phyloP scores from a whole-genome alignment of 805 yeast species.

The Lipomyces sp. region DNA sequence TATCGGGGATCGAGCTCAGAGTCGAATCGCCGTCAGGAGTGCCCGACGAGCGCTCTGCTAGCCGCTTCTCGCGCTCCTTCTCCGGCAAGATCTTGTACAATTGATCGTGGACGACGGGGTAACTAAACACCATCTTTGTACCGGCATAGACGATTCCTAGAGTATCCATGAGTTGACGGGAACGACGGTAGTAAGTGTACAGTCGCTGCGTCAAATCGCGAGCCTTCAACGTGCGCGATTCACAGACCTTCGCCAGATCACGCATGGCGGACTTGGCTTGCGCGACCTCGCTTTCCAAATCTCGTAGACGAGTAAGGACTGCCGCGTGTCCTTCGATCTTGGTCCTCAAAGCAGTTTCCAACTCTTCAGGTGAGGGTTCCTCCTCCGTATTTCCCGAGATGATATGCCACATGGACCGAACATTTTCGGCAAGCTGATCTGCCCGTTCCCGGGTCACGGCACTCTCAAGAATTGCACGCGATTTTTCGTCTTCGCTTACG shows the following conservation, averaged over 20 bases:
- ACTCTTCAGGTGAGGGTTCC: conserved; percentile 12
- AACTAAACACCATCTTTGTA: conserved; percentile 18
- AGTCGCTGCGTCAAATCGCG: conserved; percentile 52
- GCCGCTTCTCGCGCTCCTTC: conserved; percentile 25
- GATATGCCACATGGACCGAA: conserved; percentile 11
- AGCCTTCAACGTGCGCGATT: conserved; percentile 44
- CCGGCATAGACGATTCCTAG: conserved; percentile 22
- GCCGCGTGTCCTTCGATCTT: background rate
- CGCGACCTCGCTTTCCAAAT: conserved; percentile 16
- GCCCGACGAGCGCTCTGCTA: conserved; percentile 4
- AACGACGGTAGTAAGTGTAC: conserved; percentile 43
- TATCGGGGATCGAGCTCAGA: conserved; percentile 24
- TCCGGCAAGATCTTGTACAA: conserved; percentile 31
- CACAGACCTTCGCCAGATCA: conserved; percentile 13
- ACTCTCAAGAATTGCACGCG: conserved; percentile 6
- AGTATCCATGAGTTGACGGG: conserved; percentile 30
- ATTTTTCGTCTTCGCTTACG: conserved; percentile 12
- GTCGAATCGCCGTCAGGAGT: conserved; percentile 15
- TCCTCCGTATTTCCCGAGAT: conserved; percentile 1
- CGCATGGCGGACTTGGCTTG: background rate
- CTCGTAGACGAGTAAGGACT: conserved; percentile 9
- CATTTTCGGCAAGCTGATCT: background rate
- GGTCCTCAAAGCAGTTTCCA: conserved; percentile 10
- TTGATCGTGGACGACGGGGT: conserved; percentile 21
- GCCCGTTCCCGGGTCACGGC: conserved; percentile 6